These are phyloP conservation scores for Pyrenochaeta sp. DNA, from an alignment of 2,329 filamentous ascomycete genomes.

Conservation along the genomic window DNA sequence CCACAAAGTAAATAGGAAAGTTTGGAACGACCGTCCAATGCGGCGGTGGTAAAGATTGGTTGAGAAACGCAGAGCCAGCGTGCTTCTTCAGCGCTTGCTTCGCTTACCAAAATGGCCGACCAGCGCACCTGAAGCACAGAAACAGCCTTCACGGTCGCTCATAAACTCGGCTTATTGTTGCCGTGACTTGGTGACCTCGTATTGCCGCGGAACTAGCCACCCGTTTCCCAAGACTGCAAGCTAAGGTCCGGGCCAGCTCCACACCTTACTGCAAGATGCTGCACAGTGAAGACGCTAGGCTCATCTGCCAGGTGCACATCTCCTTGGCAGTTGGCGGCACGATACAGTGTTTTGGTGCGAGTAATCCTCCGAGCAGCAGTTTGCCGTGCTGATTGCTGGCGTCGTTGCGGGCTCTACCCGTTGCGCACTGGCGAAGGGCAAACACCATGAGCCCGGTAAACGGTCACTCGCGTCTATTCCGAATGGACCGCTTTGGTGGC, in stretches of 20 bases:
- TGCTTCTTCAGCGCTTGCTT: background rate
- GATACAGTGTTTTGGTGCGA: slow-evolving; percentile 10
- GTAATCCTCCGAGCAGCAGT: slow-evolving; percentile 22
- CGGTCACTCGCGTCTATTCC: slow-evolving; percentile 8
- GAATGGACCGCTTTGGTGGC: background rate
- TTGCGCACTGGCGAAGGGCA: slow-evolving; percentile 11
- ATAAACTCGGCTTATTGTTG: background rate
- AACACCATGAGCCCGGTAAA: slow-evolving; percentile 17
- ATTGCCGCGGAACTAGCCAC: background rate
- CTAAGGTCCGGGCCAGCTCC: slow-evolving; percentile 6
- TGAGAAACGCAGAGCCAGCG: no score
- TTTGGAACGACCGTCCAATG: no score
- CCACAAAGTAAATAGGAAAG: no score
- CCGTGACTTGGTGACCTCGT: background rate
- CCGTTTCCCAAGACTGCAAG: background rate
- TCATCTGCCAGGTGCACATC: slow-evolving; percentile 13
- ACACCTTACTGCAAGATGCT: slow-evolving; percentile 16
- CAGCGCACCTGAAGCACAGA: background rate
- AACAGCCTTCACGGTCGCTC: no score
- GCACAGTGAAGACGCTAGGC: slow-evolving; percentile 3
- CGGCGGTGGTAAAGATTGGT: no score
- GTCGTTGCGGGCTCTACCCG: slow-evolving; percentile 6
- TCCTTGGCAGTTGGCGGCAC: slow-evolving; percentile 7
- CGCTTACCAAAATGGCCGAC: background rate
- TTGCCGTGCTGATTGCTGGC: slow-evolving; percentile 13